These are phyloP conservation scores for Mycena haematopus DNA, from an alignment of 768 basidiomycete genomes.

Conservation along the genomic window DNA sequence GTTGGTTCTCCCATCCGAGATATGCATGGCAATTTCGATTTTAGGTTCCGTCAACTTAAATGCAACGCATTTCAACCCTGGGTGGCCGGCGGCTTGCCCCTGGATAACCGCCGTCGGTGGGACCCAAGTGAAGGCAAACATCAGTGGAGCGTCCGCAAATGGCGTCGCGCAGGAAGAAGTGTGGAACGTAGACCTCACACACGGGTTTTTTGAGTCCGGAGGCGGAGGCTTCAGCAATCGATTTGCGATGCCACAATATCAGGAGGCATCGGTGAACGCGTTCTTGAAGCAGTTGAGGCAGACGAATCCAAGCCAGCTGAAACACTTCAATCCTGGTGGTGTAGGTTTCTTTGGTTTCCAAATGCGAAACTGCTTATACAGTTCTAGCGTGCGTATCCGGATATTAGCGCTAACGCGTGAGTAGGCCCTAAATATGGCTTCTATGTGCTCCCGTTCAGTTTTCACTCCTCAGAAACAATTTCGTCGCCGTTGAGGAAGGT, in stretches of 20 bases:
- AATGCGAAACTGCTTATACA: background rate
- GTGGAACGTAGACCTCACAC: conserved; percentile 38
- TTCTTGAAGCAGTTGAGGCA: conserved; percentile 43
- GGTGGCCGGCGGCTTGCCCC: conserved; percentile 53
- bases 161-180: conserved; percentile 37
- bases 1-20: background rate
- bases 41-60: conserved; percentile 42
- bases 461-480: conserved; percentile 14
- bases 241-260: conserved; percentile 50
- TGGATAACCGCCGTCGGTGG: conserved; percentile 54
- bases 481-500: conserved; percentile 36
- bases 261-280: conserved; percentile 39
- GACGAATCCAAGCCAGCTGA: conserved; percentile 34
- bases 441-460: background rate
- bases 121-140: conserved; percentile 47
- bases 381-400: conserved; percentile 41
- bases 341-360: conserved; percentile 31
- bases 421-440: background rate
- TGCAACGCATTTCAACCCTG: conserved; percentile 50
- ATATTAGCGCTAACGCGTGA: conserved; percentile 46
- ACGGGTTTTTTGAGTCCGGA: conserved; percentile 42
- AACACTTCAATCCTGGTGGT: conserved; percentile 39
- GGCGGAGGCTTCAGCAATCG: conserved; percentile 44
- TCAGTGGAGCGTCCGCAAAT: conserved; percentile 31
- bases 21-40: background rate